phyloP scores from a whole-genome alignment of 2,329 filamentous ascomycete species.

The Claviceps sp. region DNA sequence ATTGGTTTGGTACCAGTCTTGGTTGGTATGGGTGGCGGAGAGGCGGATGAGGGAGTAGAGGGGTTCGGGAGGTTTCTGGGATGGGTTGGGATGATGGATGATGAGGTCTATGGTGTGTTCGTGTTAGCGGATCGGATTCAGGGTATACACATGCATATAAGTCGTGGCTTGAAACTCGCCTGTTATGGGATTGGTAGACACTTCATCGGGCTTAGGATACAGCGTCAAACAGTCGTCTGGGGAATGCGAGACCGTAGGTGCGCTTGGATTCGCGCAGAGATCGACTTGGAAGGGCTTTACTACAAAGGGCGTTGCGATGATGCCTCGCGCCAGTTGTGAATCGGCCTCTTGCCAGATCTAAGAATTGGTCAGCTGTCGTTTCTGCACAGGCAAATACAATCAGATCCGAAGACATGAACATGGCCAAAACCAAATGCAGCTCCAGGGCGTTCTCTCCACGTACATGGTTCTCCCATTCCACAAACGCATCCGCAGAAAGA shows the following conservation, averaged over 20 bases:
- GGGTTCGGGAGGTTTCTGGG: conserved; percentile 20
- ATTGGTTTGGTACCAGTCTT: conserved; percentile 42
- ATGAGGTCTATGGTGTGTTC: conserved; percentile 27
- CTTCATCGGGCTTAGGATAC: conserved; percentile 23
- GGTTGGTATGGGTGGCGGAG: conserved; percentile 36
- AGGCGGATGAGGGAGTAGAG: conserved; percentile 39
- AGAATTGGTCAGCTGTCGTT: neutral
- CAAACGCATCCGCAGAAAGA: conserved; percentile 37
- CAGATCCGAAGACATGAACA: neutral
- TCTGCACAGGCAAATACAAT: neutral
- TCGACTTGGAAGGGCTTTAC: conserved; percentile 37
- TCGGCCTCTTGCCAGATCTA: conserved; percentile 30
- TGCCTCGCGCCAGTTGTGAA: conserved; percentile 32
- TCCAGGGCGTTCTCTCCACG: conserved; percentile 5
- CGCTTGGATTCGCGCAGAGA: conserved; percentile 17
- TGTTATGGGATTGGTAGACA: conserved; percentile 20
- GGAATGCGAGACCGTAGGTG: conserved; percentile 21
- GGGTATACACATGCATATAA: neutral
- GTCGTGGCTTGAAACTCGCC: conserved; percentile 1
- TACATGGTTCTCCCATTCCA: conserved; percentile 42
- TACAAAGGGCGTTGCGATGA: conserved; percentile 38
- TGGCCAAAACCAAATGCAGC: too few species aligned
- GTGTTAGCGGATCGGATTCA: neutral
- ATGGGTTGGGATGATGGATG: conserved; percentile 22
- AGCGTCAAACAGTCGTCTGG: conserved; percentile 32